phyloP scores from a whole-genome alignment of 139 green algal species.

The Chlorella sp. region DNA sequence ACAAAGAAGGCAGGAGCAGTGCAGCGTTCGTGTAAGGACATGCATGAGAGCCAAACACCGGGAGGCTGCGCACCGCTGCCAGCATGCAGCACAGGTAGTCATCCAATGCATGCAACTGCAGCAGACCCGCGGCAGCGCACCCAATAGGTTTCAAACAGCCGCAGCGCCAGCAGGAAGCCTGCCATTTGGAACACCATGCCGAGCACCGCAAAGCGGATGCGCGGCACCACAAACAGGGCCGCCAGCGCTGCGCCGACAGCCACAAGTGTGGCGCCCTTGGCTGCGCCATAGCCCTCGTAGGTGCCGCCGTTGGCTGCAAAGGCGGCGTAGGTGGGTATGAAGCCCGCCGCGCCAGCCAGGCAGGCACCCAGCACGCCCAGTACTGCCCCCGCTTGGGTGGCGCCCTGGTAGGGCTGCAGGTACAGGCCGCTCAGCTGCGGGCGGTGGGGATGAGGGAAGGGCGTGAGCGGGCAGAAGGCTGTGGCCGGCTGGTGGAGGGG shows the following conservation, averaged over 20 bases:
- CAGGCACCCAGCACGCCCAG: neutral
- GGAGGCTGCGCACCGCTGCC: neutral
- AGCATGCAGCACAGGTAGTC: neutral
- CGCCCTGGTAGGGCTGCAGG: neutral
- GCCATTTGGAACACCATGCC: neutral
- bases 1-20: neutral
- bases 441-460: neutral
- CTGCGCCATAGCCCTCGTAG: neutral
- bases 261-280: constrained; percentile 8
- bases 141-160: neutral
- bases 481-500: too few relatives aligned
- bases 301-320: constrained; percentile 18
- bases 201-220: neutral
- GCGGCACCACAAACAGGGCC: neutral
- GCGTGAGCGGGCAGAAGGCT: too few relatives aligned
- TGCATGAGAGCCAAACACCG: neutral
- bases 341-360: neutral
- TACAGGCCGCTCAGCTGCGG: constrained; percentile 1
- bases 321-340: neutral
- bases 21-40: neutral
- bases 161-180: neutral
- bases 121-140: neutral
- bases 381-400: neutral
- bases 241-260: neutral
- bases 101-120: neutral